phyloP scores from a whole-genome alignment of 495 filamentous ascomycete species.

The Lepraria neglecta region DNA sequence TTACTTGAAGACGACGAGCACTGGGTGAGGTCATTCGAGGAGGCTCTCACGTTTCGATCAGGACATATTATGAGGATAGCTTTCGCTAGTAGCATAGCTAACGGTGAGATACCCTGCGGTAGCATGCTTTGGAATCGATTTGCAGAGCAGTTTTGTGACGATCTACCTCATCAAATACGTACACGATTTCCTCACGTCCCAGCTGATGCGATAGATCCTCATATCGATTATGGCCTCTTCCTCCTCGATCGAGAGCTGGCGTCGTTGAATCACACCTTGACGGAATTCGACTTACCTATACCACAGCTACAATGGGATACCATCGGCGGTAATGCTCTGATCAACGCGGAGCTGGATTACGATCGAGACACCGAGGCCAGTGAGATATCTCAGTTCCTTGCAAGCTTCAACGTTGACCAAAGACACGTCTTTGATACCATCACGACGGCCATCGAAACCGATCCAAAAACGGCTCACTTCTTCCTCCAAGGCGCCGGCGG shows the following conservation, averaged over 20 bases:
- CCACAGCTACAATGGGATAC: background rate
- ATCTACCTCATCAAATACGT: background rate
- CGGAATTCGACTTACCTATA: background rate
- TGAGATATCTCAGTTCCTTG: background rate
- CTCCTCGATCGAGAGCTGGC: background rate
- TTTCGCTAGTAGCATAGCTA: background rate
- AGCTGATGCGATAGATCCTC: background rate
- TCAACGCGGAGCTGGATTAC: background rate
- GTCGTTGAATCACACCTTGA: background rate
- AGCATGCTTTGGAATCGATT: background rate
- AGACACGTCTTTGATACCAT: background rate
- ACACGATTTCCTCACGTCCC: background rate
- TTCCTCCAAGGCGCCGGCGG: background rate
- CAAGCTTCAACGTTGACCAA: background rate
- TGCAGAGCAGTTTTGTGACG: background rate
- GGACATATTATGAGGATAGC: background rate
- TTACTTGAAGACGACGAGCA: background rate
- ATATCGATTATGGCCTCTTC: background rate
- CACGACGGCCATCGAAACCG: background rate
- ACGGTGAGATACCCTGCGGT: background rate
- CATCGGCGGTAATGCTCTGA: background rate
- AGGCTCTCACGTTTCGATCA: background rate
- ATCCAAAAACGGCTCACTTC: background rate
- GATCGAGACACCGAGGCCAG: background rate
- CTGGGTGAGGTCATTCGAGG: background rate